Evolutionary conservation across 2,329 filamentous ascomycete species (phyloP).

Genomic region (Diaporthe vaccinii): DNA sequence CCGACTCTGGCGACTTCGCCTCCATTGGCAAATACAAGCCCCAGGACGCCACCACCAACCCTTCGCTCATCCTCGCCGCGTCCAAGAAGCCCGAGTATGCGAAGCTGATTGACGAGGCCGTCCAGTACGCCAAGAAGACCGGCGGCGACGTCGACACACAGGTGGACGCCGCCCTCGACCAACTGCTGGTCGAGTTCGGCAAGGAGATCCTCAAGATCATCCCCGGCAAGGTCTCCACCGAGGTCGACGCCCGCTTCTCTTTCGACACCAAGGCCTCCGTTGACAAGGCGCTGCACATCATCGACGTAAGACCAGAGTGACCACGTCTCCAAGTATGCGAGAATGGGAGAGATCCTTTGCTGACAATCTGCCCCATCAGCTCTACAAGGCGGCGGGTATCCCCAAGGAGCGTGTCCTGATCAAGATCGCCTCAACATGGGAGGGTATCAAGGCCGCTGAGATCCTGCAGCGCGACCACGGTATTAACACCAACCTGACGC

Average conservation of each 20-base stretch:
- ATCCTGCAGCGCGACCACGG: constrained; percentile 96
- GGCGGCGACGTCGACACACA: constrained; percentile 80
- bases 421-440: constrained; percentile 99
- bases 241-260: constrained; percentile 96
- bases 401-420: constrained; percentile 95
- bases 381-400: constrained; percentile 94
- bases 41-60: constrained; percentile 99
- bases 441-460: constrained; percentile 98
- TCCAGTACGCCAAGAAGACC: constrained; percentile 82
- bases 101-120: constrained; percentile 87
- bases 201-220: constrained; percentile 97
- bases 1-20: constrained; percentile 87
- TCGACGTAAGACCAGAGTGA: constrained; percentile 74
- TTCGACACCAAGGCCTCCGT: constrained; percentile 95
- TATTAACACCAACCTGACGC: constrained; percentile 98
- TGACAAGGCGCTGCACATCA: constrained; percentile 96
- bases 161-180: constrained; percentile 91
- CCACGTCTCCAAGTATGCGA: not conserved
- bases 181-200: constrained; percentile 97
- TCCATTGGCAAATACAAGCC: constrained; percentile 99
- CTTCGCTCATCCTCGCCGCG: constrained; percentile 96
- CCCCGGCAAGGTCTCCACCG: constrained; percentile 98
- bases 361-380: constrained; percentile 63
- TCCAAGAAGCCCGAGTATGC: constrained; percentile 99
- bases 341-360: constrained; percentile 1